A percentile compares a stretch with the other conserved stretches of the same genome.
Conservation (phyloP, 495 filamentous ascomycete genomes). For the Tetracladium marchalianum region DNA sequence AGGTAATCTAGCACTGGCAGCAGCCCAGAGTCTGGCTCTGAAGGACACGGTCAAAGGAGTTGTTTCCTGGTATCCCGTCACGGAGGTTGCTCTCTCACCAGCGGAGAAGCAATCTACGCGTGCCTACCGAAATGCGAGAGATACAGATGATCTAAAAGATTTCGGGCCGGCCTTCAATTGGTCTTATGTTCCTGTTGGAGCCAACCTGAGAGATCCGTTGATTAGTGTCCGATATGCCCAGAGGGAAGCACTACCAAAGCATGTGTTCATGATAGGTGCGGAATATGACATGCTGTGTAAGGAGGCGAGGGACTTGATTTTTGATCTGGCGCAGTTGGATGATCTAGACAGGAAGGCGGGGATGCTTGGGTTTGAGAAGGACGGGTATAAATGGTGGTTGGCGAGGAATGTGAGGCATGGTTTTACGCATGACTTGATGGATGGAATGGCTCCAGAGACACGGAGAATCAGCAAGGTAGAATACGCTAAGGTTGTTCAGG, state of each 20-base stretch:
- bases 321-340: slow-evolving; percentile 3
- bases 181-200: slow-evolving; percentile 24
- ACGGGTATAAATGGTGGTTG: slow-evolving; percentile 7
- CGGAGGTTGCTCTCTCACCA: slow-evolving; percentile 23
- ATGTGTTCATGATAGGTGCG: slow-evolving; percentile 10
- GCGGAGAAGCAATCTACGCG: slow-evolving; percentile 19
- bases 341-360: slow-evolving; percentile 1
- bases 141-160: slow-evolving; percentile 18
- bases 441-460: not conserved
- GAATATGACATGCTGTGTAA: slow-evolving; percentile 14
- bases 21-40: slow-evolving; percentile 20
- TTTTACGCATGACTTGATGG: slow-evolving; percentile 8
- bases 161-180: slow-evolving; percentile 23
- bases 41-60: slow-evolving; percentile 23
- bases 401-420: slow-evolving; percentile 8
- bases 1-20: slow-evolving; percentile 25
- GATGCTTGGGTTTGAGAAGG: slow-evolving; percentile 6
- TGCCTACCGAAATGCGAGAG: slow-evolving; percentile 19
- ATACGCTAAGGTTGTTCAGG: not conserved
- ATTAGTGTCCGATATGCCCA: slow-evolving; percentile 26
- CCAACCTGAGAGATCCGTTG: slow-evolving; percentile 25
- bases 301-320: slow-evolving; percentile 10
- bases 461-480: not conserved
- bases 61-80: slow-evolving; percentile 26
- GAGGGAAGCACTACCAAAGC: slow-evolving; percentile 22